Evolutionary conservation across 1,139 yeast species (phyloP).

Genomic region (Williopsis jadinii): DNA sequence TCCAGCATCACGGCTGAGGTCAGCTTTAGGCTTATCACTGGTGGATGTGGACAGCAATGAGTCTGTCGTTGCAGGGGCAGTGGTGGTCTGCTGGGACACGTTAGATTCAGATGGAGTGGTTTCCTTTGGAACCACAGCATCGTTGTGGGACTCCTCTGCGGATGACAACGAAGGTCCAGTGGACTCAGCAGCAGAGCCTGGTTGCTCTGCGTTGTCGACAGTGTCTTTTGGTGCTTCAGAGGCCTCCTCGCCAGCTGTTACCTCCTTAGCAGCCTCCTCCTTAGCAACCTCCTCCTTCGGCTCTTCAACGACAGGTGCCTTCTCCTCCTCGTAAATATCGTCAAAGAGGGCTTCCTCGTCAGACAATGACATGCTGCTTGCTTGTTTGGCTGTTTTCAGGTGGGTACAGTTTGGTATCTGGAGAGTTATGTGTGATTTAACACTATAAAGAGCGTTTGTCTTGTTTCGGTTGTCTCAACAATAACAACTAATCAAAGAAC

Average conservation of each 20-base stretch:
- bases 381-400: background rate
- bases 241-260: conserved; percentile 21
- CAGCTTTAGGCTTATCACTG: conserved; percentile 26
- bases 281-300: conserved; percentile 3
- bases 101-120: background rate
- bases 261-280: conserved; percentile 2
- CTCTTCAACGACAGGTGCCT: conserved; percentile 10
- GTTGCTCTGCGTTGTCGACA: background rate
- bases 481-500: too few species aligned
- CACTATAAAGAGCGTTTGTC: too few species aligned
- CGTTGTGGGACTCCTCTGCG: background rate
- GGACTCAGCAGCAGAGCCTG: background rate
- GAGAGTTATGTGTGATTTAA: background rate
- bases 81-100: conserved; percentile 16
- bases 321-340: conserved; percentile 32
- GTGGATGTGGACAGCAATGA: conserved; percentile 9
- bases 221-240: background rate
- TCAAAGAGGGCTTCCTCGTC: conserved; percentile 33
- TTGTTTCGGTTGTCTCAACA: too few species aligned
- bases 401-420: background rate
- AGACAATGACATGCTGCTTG: conserved; percentile 17
- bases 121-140: background rate
- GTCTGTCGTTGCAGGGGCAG: conserved; percentile 23
- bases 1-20: conserved; percentile 52
- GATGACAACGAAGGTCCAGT: background rate